Evolutionary conservation across 345 rosid genomes (phyloP).

Genomic region (Populus pruinosa): DNA sequence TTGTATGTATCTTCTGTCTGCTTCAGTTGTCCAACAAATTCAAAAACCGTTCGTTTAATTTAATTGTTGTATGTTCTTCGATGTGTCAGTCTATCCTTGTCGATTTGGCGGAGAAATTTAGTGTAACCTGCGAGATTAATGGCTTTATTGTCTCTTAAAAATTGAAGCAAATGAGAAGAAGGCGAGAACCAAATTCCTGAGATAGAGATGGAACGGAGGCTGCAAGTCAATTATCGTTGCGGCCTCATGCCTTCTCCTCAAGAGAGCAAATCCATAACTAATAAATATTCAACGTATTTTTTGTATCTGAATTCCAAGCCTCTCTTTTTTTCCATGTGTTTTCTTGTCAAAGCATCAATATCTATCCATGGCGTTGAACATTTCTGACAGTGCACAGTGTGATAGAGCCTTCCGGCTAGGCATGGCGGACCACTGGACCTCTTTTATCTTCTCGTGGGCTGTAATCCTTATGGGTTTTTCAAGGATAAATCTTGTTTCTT

Average conservation of each 20-base stretch:
- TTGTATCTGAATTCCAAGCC: background rate
- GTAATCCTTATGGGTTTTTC: constrained; percentile 3
- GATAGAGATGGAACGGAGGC: constrained; percentile 16
- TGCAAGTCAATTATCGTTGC: constrained; percentile 3
- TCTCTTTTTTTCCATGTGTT: background rate
- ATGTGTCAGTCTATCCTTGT: background rate
- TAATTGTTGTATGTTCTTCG: too few species aligned
- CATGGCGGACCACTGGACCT: background rate
- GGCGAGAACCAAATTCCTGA: background rate
- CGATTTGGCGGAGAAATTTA: background rate
- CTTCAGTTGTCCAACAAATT: too few species aligned
- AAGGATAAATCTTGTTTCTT: background rate
- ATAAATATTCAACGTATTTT: background rate
- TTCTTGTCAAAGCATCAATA: background rate
- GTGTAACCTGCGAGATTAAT: constrained; percentile 7
- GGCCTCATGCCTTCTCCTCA: too few species aligned
- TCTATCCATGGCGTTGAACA: background rate
- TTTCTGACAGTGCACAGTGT: background rate
- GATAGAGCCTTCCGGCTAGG: constrained; percentile 4
- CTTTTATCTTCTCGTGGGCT: background rate
- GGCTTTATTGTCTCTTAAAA: background rate
- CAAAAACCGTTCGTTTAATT: too few species aligned
- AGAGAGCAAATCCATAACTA: too few species aligned
- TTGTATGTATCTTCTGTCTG: too few species aligned
- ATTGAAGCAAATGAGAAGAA: background rate